A percentile compares a stretch with the other conserved stretches of the same genome.
Evolutionary conservation across 805 yeast genomes (phyloP).

Genomic region (Candida khao-thaluensis): DNA sequence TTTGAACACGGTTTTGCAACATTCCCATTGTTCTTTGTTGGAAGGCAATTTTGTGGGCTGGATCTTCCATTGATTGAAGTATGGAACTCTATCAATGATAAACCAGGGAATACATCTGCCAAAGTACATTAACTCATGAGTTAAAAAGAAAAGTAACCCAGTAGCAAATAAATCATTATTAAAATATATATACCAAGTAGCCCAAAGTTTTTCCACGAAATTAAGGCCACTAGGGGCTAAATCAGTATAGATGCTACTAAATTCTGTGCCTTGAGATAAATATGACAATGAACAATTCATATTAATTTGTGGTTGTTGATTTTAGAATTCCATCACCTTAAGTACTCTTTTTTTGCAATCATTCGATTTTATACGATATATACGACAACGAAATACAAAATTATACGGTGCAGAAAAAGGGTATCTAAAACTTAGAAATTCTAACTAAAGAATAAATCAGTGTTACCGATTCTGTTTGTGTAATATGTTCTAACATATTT

Average conservation of each 20-base stretch:
- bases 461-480: too few species aligned
- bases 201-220: constrained; percentile 74
- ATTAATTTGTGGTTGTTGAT: constrained; percentile 1
- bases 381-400: constrained; percentile 1
- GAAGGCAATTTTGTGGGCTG: constrained; percentile 85
- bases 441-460: too few species aligned
- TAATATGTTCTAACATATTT: too few species aligned
- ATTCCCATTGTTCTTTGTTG: constrained; percentile 86
- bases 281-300: constrained; percentile 13
- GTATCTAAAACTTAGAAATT: too few species aligned
- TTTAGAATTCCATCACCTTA: constrained; percentile 6
- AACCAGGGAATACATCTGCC: constrained; percentile 93
- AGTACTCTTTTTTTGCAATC: constrained; percentile 15
- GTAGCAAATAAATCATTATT: constrained; percentile 90
- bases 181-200: constrained; percentile 80
- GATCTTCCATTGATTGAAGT: constrained; percentile 81
- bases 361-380: constrained; percentile 10
- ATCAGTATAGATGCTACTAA: constrained; percentile 8
- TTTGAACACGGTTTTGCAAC: constrained; percentile 77
- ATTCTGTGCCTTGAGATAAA: constrained; percentile 8
- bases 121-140: constrained; percentile 89
- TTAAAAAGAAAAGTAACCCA: constrained; percentile 74
- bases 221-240: constrained; percentile 11
- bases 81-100: constrained; percentile 80
- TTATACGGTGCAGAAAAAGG: too few species aligned